Base-by-base conservation (phyloP, 2,329 filamentous ascomycete genomes). In the Penicillium olsonii region DNA sequence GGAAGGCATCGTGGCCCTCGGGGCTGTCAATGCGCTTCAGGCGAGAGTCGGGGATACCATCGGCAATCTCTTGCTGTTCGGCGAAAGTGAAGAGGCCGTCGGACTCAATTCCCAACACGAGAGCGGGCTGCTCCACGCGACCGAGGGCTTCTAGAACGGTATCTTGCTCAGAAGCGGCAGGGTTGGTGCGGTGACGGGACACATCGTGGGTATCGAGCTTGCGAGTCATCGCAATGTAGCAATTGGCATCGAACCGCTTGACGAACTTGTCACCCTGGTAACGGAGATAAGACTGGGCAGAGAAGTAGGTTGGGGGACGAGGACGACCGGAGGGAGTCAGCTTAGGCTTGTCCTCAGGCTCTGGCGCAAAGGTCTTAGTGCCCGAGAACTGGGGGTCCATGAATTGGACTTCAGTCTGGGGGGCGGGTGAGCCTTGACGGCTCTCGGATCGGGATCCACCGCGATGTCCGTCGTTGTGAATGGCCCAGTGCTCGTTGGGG, bases 191-290 rank as follows among this genome's bases (percentile, higher is more conserved):
- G 66, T 86, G 83, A 20, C 92, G 84, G 12, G 91, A 95, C 20
- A 99, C 84, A 68, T 99, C 94, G 71, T 99, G 94, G 0, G 94
- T 97, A 68, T 99, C 94, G 14, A 99, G 83, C 73, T 99, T 99
- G 64, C 94, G 87, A 4, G 94, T 97, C 72, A 99, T 96, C 59
- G 94, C 92, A 61, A 99, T 97, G 75, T 99, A 99, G 75, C 94
- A 99, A 71, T 99, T 99, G 64, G 91, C 90, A 71, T 99, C 94
- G 70, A 97, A 99, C 9, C 94, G 88, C 70, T 89, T 91, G 62
- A 97, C 94, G 63, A 99, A 99, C 71, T 99, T 99, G 62, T 87
- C 83, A 48, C 91, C 92, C 73, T 99, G 94, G 72, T 99, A 99
- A 17, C 94, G 88, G 37, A 99, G 82, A 72, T 99, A 99, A 0